Percentiles rank a stretch among this genome's conserved stretches.
Evolutionary conservation across 2,329 filamentous ascomycete species (phyloP).

Genomic region (Colletotrichum sp.): DNA sequence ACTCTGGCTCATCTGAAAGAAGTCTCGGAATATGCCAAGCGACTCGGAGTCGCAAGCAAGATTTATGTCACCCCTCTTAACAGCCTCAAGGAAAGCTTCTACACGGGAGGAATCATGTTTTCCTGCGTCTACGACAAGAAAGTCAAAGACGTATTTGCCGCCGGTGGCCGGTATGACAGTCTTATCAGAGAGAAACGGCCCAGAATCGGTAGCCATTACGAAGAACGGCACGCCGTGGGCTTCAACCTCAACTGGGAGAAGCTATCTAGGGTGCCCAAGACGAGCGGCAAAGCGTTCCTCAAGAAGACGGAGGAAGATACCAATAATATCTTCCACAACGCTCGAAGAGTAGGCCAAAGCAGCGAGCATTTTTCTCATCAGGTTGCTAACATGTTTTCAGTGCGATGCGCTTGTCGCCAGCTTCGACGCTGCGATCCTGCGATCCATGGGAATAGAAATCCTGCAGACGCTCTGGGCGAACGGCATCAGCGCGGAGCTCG

Average conservation of each 20-base stretch:
- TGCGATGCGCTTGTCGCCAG: conserved; percentile 92
- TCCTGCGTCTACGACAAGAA: conserved; percentile 89
- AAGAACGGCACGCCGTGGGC: conserved; percentile 83
- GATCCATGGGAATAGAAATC: conserved; percentile 77
- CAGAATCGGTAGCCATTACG: conserved; percentile 64
- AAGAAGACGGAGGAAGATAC: conserved; percentile 73
- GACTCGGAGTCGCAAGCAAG: conserved; percentile 76
- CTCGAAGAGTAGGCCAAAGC: background rate
- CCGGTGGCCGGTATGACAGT: conserved; percentile 90
- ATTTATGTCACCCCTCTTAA: conserved; percentile 85
- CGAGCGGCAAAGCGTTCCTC: conserved; percentile 61
- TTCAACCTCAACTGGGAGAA: conserved; percentile 91
- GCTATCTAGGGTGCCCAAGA: conserved; percentile 69
- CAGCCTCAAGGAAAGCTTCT: conserved; percentile 92
- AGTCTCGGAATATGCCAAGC: conserved; percentile 77
- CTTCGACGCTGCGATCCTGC: conserved; percentile 78
- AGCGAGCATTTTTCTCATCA: fast-evolving
- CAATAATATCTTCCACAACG: conserved; percentile 57
- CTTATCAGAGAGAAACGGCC: conserved; percentile 85
- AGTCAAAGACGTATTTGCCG: conserved; percentile 85
- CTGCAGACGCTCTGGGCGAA: conserved; percentile 81
- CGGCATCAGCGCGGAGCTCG: conserved; percentile 87
- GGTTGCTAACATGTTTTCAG: conserved; percentile 36
- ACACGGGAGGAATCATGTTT: conserved; percentile 83
- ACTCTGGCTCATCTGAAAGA: conserved; percentile 82